Conservation (phyloP, 768 basidiomycete genomes). For the Brasilioporus rufonigricans region DNA sequence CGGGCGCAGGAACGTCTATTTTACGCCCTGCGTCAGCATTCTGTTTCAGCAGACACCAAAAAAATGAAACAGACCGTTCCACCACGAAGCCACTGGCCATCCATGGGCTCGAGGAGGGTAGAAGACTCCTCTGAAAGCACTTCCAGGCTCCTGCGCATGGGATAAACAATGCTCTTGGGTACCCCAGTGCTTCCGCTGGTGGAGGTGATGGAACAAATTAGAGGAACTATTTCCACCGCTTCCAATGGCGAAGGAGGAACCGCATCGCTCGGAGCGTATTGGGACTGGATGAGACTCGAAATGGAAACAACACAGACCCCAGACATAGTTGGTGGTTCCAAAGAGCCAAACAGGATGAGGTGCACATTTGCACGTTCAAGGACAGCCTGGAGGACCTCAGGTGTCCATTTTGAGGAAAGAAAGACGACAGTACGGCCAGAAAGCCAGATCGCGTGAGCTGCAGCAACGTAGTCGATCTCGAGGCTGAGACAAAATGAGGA, state of each 20-base stretch:
- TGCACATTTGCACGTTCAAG: slow-evolving; percentile 22
- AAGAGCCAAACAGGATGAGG: slow-evolving; percentile 23
- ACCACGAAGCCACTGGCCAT: slow-evolving; percentile 33
- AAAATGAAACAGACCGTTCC: slow-evolving; percentile 24
- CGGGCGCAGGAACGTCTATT: slow-evolving; percentile 30
- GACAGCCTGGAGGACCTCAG: slow-evolving; percentile 24
- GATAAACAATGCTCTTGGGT: slow-evolving; percentile 32
- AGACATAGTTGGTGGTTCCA: slow-evolving; percentile 9
- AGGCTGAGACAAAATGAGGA: slow-evolving; percentile 14
- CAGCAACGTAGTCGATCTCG: slow-evolving; percentile 30
- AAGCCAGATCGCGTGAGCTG: slow-evolving; percentile 31
- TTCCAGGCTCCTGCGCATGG: slow-evolving; percentile 26
- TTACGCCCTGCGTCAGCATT: neutral
- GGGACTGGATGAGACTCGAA: slow-evolving; percentile 10
- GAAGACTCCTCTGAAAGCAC: slow-evolving; percentile 30
- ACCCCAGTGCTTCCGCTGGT: slow-evolving; percentile 33
- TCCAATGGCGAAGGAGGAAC: slow-evolving; percentile 18
- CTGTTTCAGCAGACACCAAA: too few species aligned
- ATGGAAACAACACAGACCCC: slow-evolving; percentile 19
- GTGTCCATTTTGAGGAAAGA: slow-evolving; percentile 31
- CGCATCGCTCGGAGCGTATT: slow-evolving; percentile 6
- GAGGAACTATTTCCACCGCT: slow-evolving; percentile 18
- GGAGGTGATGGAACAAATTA: slow-evolving; percentile 27
- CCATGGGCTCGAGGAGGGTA: slow-evolving; percentile 24
- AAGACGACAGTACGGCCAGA: slow-evolving; percentile 25